phyloP scores from a whole-genome alignment of 73 alveolate species.

The Urostyla sp. region DNA sequence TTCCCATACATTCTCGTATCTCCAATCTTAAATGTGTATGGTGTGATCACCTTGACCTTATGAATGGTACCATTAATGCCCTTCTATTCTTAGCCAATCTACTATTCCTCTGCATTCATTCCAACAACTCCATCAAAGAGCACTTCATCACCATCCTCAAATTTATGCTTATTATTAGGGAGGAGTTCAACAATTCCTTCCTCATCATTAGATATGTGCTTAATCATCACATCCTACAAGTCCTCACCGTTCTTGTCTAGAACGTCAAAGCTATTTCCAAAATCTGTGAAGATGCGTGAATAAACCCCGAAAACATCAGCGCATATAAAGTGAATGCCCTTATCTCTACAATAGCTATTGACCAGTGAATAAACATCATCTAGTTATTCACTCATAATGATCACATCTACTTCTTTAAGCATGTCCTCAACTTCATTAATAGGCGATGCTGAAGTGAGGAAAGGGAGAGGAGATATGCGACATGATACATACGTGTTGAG shows the following conservation, averaged over 20 bases:
- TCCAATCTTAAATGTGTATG: conserved; percentile 76
- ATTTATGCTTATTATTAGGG: conserved; percentile 58
- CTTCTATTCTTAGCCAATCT: conserved; percentile 13
- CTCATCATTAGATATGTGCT: conserved; percentile 64
- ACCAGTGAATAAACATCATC: conserved; percentile 22
- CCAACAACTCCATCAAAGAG: conserved; percentile 62
- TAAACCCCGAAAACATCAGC: conserved; percentile 90
- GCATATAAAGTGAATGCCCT: conserved; percentile 76
- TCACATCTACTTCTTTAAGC: conserved; percentile 72
- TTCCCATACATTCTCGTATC: conserved; percentile 63
- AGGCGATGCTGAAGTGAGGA: neutral
- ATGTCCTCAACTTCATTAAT: conserved; percentile 53
- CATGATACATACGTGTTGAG: conserved; percentile 92
- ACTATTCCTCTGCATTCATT: conserved; percentile 55
- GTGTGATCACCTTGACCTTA: conserved; percentile 69
- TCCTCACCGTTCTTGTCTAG: conserved; percentile 95
- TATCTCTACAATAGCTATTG: conserved; percentile 86
- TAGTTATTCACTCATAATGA: conserved; percentile 69
- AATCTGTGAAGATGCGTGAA: conserved; percentile 90
- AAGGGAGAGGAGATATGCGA: neutral
- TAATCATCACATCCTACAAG: conserved; percentile 77
- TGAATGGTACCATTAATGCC: conserved; percentile 76
- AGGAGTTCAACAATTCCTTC: conserved; percentile 71
- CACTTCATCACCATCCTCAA: conserved; percentile 83
- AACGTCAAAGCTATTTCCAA: conserved; percentile 88